These are phyloP conservation scores for Daldinia sp. DNA, from an alignment of 2,329 filamentous ascomycete genomes.

Conservation along the genomic window DNA sequence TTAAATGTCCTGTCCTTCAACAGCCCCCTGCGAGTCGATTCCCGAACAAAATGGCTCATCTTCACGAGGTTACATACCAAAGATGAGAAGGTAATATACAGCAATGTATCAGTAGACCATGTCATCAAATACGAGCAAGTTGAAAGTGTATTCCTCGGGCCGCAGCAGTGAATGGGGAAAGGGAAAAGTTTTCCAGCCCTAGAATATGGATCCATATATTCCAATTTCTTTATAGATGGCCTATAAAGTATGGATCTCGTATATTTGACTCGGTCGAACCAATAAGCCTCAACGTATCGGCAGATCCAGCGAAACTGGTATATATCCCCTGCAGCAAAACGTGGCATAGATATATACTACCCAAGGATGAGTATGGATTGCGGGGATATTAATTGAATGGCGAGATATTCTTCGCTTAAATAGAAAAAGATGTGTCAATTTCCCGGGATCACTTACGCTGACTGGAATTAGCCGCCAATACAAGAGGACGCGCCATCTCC, in stretches of 20 bases:
- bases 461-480: constrained; percentile 37
- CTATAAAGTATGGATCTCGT: constrained; percentile 5
- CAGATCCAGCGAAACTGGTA: constrained; percentile 24
- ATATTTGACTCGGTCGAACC: constrained; percentile 28
- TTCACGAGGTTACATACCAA: constrained; percentile 8
- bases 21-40: background rate
- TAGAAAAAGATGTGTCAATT: constrained; percentile 38
- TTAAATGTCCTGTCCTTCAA: constrained; percentile 18
- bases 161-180: constrained; percentile 9
- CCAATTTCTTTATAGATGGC: background rate
- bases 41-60: constrained; percentile 7
- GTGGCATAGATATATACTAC: constrained; percentile 26
- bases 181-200: constrained; percentile 15
- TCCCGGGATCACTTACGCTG: constrained; percentile 25
- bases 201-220: constrained; percentile 2
- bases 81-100: constrained; percentile 30
- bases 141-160: constrained; percentile 16
- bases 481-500: constrained; percentile 14
- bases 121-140: constrained; percentile 15
- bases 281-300: constrained; percentile 30
- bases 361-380: constrained; percentile 12
- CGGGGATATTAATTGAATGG: constrained; percentile 25
- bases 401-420: constrained; percentile 3
- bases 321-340: constrained; percentile 28
- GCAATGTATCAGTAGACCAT: constrained; percentile 16